Evolutionary conservation across 495 filamentous ascomycete genomes (phyloP).

Genomic region (Hypoxylon crocopeplum): DNA sequence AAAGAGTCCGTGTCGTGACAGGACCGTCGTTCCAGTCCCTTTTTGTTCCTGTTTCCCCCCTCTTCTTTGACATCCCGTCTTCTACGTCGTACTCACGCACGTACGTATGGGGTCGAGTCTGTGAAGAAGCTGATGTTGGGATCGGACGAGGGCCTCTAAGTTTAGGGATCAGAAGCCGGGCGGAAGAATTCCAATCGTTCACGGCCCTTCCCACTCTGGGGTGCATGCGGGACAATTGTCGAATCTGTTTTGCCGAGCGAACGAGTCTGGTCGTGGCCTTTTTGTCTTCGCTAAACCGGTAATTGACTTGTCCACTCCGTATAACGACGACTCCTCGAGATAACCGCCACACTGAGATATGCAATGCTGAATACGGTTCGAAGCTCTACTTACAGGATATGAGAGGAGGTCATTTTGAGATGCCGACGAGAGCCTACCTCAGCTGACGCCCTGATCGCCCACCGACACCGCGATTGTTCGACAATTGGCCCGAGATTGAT

Average conservation of each 20-base stretch:
- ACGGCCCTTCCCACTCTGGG: not conserved
- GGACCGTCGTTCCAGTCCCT: constrained; percentile 32
- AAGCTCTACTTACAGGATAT: constrained; percentile 12
- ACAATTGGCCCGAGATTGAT: constrained; percentile 17
- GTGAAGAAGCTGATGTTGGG: constrained; percentile 23
- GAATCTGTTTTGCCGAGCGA: constrained; percentile 10
- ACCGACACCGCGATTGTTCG: constrained; percentile 16
- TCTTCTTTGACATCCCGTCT: constrained; percentile 11
- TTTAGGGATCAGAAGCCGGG: constrained; percentile 19
- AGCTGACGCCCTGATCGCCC: constrained; percentile 15
- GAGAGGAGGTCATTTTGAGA: constrained; percentile 21
- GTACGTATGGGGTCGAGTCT: constrained; percentile 22
- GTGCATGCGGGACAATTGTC: constrained; percentile 10
- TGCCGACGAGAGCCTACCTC: constrained; percentile 21
- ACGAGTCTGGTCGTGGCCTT: constrained; percentile 11
- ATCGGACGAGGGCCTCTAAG: constrained; percentile 24
- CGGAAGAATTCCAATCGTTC: constrained; percentile 5
- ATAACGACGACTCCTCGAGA: constrained; percentile 6
- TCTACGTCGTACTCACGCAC: constrained; percentile 11
- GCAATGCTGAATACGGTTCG: constrained; percentile 16
- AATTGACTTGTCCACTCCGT: constrained; percentile 12
- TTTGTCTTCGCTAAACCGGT: not conserved
- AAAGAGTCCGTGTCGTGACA: constrained; percentile 36
- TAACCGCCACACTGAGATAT: constrained; percentile 2
- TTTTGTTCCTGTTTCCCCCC: constrained; percentile 29